These are phyloP conservation scores for Ensete glaucum DNA, from an alignment of 176 grass and related monocot species.

Conservation along the genomic window DNA sequence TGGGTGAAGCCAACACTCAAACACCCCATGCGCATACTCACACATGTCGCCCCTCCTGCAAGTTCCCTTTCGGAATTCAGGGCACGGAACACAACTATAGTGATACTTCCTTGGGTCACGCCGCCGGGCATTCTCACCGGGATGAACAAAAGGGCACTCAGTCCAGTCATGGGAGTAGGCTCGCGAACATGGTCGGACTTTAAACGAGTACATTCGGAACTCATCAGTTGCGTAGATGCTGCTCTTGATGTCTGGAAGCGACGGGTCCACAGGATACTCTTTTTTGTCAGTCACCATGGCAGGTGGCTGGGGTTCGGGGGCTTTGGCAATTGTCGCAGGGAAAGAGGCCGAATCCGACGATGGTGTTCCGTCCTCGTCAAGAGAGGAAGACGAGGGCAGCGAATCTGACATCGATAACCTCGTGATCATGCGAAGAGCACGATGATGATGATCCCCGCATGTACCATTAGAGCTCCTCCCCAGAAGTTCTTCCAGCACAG, in stretches of 20 bases:
- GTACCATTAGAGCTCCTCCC: background rate
- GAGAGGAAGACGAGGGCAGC: constrained; percentile 18
- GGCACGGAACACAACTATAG: constrained; percentile 79
- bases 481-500: constrained; percentile 10
- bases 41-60: constrained; percentile 75
- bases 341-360: constrained; percentile 17
- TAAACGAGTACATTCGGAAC: constrained; percentile 98
- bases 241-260: constrained; percentile 84
- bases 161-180: constrained; percentile 99
- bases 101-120: constrained; percentile 89
- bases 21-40: constrained; percentile 87
- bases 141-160: constrained; percentile 97
- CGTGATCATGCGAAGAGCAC: constrained; percentile 20
- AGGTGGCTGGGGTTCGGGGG: constrained; percentile 19
- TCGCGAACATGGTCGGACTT: constrained; percentile 90
- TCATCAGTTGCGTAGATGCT: constrained; percentile 87
- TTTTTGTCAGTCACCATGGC: constrained; percentile 35
- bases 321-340: constrained; percentile 4
- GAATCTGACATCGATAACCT: constrained; percentile 20
- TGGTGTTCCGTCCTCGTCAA: background rate
- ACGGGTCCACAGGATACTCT: constrained; percentile 88
- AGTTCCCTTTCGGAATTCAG: constrained; percentile 77
- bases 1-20: constrained; percentile 86
- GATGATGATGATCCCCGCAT: background rate
- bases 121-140: constrained; percentile 93